These are phyloP conservation scores for Papiliotrema fonsecae DNA, from an alignment of 1,284 basidiomycete genomes.

Conservation along the genomic window DNA sequence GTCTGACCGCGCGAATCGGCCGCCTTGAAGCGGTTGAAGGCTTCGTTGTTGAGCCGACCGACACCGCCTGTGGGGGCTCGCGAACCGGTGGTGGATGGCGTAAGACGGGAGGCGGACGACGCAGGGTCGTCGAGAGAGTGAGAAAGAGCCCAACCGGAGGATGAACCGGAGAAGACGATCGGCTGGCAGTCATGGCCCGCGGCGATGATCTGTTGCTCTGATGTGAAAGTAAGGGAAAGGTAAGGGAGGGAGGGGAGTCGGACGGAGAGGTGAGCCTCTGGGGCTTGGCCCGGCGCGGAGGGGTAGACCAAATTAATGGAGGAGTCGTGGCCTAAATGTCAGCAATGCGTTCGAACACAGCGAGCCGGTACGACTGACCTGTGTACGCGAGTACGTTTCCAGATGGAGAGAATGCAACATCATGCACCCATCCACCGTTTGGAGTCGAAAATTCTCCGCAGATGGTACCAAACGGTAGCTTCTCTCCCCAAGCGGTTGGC, in stretches of 20 bases:
- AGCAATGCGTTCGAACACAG: background rate
- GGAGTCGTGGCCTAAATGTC: constrained; percentile 73
- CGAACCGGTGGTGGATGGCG: constrained; percentile 41
- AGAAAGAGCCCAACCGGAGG: constrained; percentile 65
- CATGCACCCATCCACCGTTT: constrained; percentile 90
- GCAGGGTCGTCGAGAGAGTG: constrained; percentile 75
- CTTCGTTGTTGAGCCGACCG: constrained; percentile 86
- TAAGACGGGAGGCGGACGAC: constrained; percentile 49
- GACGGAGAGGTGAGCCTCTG: constrained; percentile 61
- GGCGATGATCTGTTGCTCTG: constrained; percentile 74
- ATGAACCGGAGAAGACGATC: constrained; percentile 70
- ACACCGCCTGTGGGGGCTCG: constrained; percentile 44
- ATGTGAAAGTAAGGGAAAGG: constrained; percentile 76
- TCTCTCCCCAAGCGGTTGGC: constrained; percentile 92
- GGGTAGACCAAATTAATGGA: constrained; percentile 86
- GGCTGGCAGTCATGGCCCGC: constrained; percentile 99
- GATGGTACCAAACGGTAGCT: constrained; percentile 94
- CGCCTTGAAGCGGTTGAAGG: constrained; percentile 90
- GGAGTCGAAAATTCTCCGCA: constrained; percentile 89
- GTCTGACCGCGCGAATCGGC: constrained; percentile 82
- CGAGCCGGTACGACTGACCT: constrained; percentile 54
- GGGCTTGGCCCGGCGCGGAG: constrained; percentile 53
- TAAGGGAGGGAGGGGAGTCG: constrained; percentile 72
- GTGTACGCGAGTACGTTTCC: constrained; percentile 90
- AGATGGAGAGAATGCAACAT: constrained; percentile 90